phyloP scores from a whole-genome alignment of 805 yeast species.

The Schwanniomyces sp. region DNA sequence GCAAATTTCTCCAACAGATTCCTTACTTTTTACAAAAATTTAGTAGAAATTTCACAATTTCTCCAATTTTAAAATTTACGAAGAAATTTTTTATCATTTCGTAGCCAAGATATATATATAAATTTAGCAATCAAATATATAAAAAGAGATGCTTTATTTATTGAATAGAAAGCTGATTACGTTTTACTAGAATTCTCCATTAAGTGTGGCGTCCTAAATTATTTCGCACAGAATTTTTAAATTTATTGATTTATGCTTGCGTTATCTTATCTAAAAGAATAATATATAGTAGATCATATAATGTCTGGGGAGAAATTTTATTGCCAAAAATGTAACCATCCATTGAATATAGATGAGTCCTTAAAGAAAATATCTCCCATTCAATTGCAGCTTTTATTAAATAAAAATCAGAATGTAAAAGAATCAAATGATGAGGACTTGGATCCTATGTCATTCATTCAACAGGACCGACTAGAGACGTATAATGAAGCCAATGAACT shows the following conservation, averaged over 20 bases:
- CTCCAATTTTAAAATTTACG: too few species aligned
- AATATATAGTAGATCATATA: background rate
- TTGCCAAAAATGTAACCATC: constrained; percentile 66
- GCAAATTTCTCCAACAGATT: too few species aligned
- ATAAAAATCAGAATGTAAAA: constrained; percentile 14
- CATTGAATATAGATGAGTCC: constrained; percentile 56
- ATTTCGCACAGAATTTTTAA: background rate
- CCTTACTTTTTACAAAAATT: too few species aligned
- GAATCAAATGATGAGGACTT: background rate
- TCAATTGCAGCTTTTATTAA: constrained; percentile 53
- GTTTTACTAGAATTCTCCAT: too few species aligned
- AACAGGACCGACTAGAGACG: constrained; percentile 36
- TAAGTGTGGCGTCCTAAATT: background rate
- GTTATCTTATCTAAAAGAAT: background rate
- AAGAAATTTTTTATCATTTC: too few species aligned
- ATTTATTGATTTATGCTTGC: background rate
- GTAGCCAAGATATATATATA: too few species aligned
- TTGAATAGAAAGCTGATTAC: too few species aligned
- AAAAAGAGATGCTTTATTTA: background rate
- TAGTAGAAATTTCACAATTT: too few species aligned
- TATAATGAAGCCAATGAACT: constrained; percentile 29
- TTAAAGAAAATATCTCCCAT: constrained; percentile 51
- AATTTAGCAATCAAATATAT: too few species aligned
- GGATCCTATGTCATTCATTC: constrained; percentile 34
- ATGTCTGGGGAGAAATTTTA: constrained; percentile 14